Base-by-base conservation (phyloP, 2,329 filamentous ascomycete species). In the Sclerotinia minor region DNA sequence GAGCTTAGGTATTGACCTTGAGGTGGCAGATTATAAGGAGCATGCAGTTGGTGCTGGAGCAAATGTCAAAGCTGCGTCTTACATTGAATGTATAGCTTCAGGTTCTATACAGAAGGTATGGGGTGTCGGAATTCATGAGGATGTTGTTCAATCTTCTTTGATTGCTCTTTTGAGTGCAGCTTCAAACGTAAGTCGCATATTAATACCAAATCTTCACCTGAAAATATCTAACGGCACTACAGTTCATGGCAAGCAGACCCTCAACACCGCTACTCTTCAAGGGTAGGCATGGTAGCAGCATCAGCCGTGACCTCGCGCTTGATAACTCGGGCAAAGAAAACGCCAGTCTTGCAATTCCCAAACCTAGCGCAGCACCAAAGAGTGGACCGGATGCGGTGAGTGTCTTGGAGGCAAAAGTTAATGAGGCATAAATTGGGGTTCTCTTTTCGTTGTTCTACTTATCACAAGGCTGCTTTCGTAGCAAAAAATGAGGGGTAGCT, bases 11-110 rank as follows among this genome's bases (percentile, higher is more conserved):
- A 89, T 98, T 71, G 89, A 96, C 76, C 83, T 98, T 32, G 94
- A 98, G 76, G 92, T 98, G 64, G 87, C 89, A 57, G 92, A 97
- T 78, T 98, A 98, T 83, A 97, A 96, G 83, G 95, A 98, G 79
- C 94, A 98, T 80, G 90, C 94, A 38, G 93, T 98, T 73, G 92
- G 92, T 72, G 83, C 84, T 64, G 92, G 92, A 70, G 86, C 88
- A 68, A 87, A 92, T 70, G 92, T 94, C 72, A 96, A 96, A 82
- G 94, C 94, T n/a, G 94, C 93, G 2, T 92, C 94, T 2, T 98
- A 96, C 77, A 96, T 98, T 71, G 92, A 97, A 79, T 97, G 93
- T 79, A 93, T 85, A 38, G 84, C 88, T 26, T 80, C 85, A 5
- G 87, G 85, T 58, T 89, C 84, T 71, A 85, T 85, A 65, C 83